Evolutionary conservation across 345 rosid species (phyloP), one percentile per base, ranked within the genome.

Genomic region (Corchorus capsularis): DNA sequence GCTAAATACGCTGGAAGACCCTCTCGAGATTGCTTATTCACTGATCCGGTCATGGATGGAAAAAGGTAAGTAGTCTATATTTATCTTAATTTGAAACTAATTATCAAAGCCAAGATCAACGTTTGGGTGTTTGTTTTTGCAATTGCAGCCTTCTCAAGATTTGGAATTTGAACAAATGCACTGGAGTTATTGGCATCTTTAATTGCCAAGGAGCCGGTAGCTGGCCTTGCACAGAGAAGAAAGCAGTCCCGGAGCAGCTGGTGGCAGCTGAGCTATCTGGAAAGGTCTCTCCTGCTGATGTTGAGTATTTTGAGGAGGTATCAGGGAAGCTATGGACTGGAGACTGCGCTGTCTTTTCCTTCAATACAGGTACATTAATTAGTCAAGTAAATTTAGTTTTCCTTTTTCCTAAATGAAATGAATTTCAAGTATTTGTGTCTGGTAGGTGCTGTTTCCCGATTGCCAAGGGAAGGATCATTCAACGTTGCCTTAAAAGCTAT

Each of bases 1-100:
- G 90, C 92, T 45, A 89, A 85, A 73, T 84, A 87, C 72, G 85
- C 90, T 1, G 90, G 90, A 80, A 82, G 92, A 75, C 90, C 89
- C 61, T 46, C 85, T 9, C 79, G 83, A 22, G 90, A 87, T 77
- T 87, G 92, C 69, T 71, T 89, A 75, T 89, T 87, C 77, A 82
- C 8, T 1, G 92, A 87, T 65, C 88, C 89, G 10, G 92, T 87
- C 15, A 84, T 76, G 83, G 90, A 85, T 77, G 87, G 85, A 39
- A 84, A 75, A 78, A 89, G 90, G 90, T 89, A 77, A 63, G 13
- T 66, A 43, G 50, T 20, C 67, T 32, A 41, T 52, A 27, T 77
- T 62, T 59, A 13, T 5, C 17, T 68, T 69, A 27, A 27, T 27
- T 27, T 27, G 27, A 27, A 27, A 27, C 27, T 27, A n/a, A n/a